Evolutionary conservation across 345 rosid genomes (phyloP), one percentile per base, ranked within the genome.

Genomic region (Citrus mangshanensis): DNA sequence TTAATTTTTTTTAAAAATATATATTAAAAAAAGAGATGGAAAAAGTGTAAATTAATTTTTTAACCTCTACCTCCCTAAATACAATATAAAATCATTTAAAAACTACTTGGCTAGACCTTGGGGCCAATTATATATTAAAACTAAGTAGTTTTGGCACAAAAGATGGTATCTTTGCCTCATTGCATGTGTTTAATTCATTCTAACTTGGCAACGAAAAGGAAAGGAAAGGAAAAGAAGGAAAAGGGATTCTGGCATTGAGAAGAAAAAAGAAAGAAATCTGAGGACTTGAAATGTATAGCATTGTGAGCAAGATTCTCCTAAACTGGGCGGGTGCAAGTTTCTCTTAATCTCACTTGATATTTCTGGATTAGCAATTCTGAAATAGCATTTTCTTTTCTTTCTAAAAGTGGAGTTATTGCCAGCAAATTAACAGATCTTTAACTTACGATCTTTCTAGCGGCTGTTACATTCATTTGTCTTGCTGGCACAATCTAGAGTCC

Each of bases 11-110:
- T n/a, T 8, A 40, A 35, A 35, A 35, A 35, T 25, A 6, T 28
- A 28, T 28, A 37, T 0, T 37, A 0, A 6, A 37, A 37, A 12
- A 42, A 42, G 16, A 10, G 14, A 42, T n/a, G 1, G 4, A 42
- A 42, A 42, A 42, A 12, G 0, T 10, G 0, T 12, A 42, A 42
- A 42, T 12, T 1, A 42, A 2, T 42, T 0, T 42, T 42, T 42
- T 42, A 42, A 42, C 1, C 0, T 42, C 16, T 42, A 42, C 2
- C 51, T 10, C 4, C 2, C 0, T 0, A 3, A 42, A 3, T 10
- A 10, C 3, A 42, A 42, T 10, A 10, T 42, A 42, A 42, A 42
- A 42, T 9, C 0, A 42, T 42, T 9, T 40, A 10, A 42, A 42
- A 42, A 2, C 0, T 0, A 9, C 13, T 42, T 42, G 13, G 1